Base-by-base conservation (phyloP, 352 stramenopile species). In the Globisporangium carolinianum region DNA sequence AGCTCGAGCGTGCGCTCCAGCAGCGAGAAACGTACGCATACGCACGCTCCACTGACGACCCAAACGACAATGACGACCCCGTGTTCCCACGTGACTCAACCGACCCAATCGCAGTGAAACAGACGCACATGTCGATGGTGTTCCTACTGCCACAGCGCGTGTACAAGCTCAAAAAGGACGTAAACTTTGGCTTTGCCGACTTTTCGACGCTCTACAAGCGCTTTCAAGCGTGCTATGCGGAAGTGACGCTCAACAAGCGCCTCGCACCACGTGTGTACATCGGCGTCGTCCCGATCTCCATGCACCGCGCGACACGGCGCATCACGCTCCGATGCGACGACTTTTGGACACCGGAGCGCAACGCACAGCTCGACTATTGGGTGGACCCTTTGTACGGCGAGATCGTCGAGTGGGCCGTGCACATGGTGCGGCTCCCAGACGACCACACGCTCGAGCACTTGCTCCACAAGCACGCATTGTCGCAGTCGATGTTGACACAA, bases 51-150 rank as follows among this genome's bases (percentile, higher is more conserved):
- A 32, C 32, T 7, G 46, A 41, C 5, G 39, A 50, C 8, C 24
- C 24, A 24, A 24, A 24, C 24, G 47, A 36, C 7, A 15, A 54
- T 9, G 18, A 67, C 35, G 58, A 60, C 49, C 51, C 36, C 24
- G 72, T 65, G 8, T 78, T 76, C 37, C 64, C 65, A 0, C 49
- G 53, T 10, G 57, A 57, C 10, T 12, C 17, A 5, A 35, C 41
- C 36, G 12, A 36, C 5, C 62, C 62, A 2, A 64, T 87, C 37
- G 46, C 58, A 1, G 71, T 86, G 32, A 68, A 87, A 48, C 76
- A 87, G 58, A 90, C 79, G 60, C 79, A 90, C 70, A 74, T 90
- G 68, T 90, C 79, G 39, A 82, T 90, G 76, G 77, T 87, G 1
- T 79, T 87, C 47, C 24, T 85, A 45, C 67, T 87, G 46, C 71